phyloP scores from a whole-genome alignment of 164 flowering plant genomes.

The Aristolochia contorta region DNA sequence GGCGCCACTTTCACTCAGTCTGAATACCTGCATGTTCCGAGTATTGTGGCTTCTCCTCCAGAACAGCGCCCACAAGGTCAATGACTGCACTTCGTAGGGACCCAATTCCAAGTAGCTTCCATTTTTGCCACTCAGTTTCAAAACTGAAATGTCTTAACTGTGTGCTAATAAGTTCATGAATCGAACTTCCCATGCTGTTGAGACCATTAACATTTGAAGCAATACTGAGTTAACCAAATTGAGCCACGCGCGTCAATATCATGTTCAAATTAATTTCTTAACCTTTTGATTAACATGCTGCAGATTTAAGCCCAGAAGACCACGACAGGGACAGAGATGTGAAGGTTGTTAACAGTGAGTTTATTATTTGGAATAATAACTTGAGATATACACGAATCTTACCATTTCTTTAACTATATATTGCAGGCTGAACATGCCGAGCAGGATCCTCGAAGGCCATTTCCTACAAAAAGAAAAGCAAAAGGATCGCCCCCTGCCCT shows the following conservation, averaged over 20 bases:
- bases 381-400: neutral
- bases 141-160: neutral
- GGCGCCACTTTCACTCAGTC: constrained; percentile 37
- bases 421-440: constrained; percentile 14
- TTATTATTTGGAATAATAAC: neutral
- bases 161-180: neutral
- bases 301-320: neutral
- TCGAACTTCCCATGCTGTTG: neutral
- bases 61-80: constrained; percentile 37
- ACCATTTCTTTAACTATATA: constrained; percentile 5
- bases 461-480: constrained; percentile 30
- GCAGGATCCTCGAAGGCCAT: constrained; percentile 27
- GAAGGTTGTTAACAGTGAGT: constrained; percentile 21
- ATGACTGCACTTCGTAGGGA: neutral
- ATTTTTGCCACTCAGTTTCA: neutral
- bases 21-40: constrained; percentile 28
- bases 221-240: no score
- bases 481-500: constrained; percentile 18
- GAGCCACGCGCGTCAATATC: neutral
- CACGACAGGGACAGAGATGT: constrained; percentile 8
- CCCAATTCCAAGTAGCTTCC: neutral
- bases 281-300: neutral
- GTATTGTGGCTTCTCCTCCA: constrained; percentile 47
- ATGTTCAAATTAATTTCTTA: neutral
- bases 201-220: no score